Base-by-base conservation (phyloP, 2,329 filamentous ascomycete species). In the Colletotrichum incanum region DNA sequence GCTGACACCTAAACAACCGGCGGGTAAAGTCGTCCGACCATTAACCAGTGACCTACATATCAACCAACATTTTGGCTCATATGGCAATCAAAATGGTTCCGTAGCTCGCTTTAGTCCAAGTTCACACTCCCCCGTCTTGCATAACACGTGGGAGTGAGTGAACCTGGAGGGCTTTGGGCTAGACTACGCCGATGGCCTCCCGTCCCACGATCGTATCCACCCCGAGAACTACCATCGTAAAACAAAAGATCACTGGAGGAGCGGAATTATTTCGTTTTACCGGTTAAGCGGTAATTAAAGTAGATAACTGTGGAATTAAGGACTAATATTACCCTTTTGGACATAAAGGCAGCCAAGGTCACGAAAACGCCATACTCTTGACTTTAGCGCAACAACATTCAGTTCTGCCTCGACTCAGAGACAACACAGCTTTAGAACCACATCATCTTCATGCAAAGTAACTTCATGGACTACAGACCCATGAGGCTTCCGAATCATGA, bases 1-100 rank as follows among this genome's bases (percentile, higher is more conserved):
- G 47, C 81, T 79, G 1, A 76, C 74, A 14, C 60, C 72, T 34
- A 50, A 52, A 26, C 58, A 74, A 14, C 45, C 75, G 31, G 74
- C 74, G 49, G 61, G 70, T 72, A 65, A 72, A 50, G 41, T 67
- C 16, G 72, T 54, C 28, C 39, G n/a, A 18, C 55, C 65, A 59
- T 26, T 65, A 34, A 66, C 8, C 18, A 47, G 9, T 16, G 6
- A 5, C 37, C 34, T 55, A 55, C 5, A 59, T 47, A 47, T 60
- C 52, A 58, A 16, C 14, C 26, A n/a, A 18, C 4, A 60, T 14
- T 2, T 60, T 28, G 56, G 39, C 23, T 31, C 18, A 31, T n/a
- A 14, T 31, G 8, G 28, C 2, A 20, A 20, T 14, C 5, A n/a
- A 5, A 20, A 18, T 14, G 14, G 16, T 59, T 8, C 16, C 18